Evolutionary conservation across 23 red algal species (phyloP).

Genomic region (Pyropia yezoensis): DNA sequence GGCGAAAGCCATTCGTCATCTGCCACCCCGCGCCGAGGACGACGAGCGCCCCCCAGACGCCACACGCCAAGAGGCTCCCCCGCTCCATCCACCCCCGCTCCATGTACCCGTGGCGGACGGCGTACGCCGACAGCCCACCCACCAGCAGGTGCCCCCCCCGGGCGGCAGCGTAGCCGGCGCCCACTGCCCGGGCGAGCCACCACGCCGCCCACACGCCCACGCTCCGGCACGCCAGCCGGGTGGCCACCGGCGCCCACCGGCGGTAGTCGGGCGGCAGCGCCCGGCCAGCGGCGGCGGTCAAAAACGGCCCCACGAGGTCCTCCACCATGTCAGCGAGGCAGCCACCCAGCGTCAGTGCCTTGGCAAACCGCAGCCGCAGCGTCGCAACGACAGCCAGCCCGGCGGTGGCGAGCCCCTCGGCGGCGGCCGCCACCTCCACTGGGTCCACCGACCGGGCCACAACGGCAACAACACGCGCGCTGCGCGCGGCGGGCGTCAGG

Average conservation of each 20-base stretch:
- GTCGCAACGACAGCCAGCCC: slow-evolving; percentile 26
- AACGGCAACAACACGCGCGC: slow-evolving; percentile 12
- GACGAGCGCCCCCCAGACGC: slow-evolving; percentile 10
- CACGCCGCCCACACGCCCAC: slow-evolving; percentile 21
- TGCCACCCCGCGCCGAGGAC: slow-evolving; percentile 28
- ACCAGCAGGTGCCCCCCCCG: slow-evolving; percentile 19
- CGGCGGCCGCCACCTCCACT: slow-evolving; percentile 18
- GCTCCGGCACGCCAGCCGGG: slow-evolving; percentile 13
- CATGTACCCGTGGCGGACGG: slow-evolving; percentile 11
- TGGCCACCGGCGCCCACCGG: slow-evolving; percentile 26
- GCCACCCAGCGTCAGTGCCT: slow-evolving; percentile 30
- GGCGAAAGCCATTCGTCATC: neutral
- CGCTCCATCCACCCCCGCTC: neutral
- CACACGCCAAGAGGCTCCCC: neutral
- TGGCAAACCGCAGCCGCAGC: slow-evolving; percentile 29
- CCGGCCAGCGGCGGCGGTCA: neutral
- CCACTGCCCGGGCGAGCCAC: slow-evolving; percentile 19
- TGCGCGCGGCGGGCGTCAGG: slow-evolving; percentile 6
- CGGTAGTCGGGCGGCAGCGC: slow-evolving; percentile 6
- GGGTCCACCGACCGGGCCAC: slow-evolving; percentile 24
- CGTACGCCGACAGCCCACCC: slow-evolving; percentile 4
- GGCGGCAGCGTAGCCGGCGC: slow-evolving; percentile 6
- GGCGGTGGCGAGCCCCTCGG: slow-evolving; percentile 27
- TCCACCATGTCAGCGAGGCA: slow-evolving; percentile 20
- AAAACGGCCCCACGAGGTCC: slow-evolving; percentile 9